phyloP scores from a whole-genome alignment of 257 asterid genomes.

The Solanum neorickii region DNA sequence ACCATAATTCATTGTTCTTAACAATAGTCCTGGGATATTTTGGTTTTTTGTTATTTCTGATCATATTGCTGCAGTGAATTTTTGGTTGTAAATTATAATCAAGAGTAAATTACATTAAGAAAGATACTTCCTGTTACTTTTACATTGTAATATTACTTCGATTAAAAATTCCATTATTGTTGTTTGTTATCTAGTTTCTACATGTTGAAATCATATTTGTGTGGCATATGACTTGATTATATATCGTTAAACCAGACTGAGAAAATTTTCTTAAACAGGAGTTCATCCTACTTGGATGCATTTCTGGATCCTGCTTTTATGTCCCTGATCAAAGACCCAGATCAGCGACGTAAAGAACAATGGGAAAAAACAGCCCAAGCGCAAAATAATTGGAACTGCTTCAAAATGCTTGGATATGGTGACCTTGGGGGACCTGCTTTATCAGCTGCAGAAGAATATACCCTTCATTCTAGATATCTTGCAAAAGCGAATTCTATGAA shows the following conservation, averaged over 20 bases:
- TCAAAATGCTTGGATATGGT: conserved; percentile 83
- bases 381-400: conserved; percentile 53
- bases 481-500: conserved; percentile 83
- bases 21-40: background rate
- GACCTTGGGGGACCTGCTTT: conserved; percentile 81
- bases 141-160: background rate
- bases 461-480: conserved; percentile 90
- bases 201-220: background rate
- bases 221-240: background rate
- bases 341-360: conserved; percentile 74
- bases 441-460: conserved; percentile 87
- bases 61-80: background rate
- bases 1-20: background rate
- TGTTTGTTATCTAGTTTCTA: background rate
- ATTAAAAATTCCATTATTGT: background rate
- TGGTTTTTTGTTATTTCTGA: background rate
- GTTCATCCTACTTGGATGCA: conserved; percentile 64
- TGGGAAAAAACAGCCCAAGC: conserved; percentile 89
- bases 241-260: background rate
- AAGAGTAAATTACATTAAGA: background rate
- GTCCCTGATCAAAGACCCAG: conserved; percentile 90
- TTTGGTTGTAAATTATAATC: background rate
- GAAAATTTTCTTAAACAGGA: conserved; percentile 20
- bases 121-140: background rate
- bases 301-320: conserved; percentile 90